Percentiles rank a stretch among this genome's conserved stretches.
Conservation (phyloP, 345 rosid species). For the Lenwebbia sp. region DNA sequence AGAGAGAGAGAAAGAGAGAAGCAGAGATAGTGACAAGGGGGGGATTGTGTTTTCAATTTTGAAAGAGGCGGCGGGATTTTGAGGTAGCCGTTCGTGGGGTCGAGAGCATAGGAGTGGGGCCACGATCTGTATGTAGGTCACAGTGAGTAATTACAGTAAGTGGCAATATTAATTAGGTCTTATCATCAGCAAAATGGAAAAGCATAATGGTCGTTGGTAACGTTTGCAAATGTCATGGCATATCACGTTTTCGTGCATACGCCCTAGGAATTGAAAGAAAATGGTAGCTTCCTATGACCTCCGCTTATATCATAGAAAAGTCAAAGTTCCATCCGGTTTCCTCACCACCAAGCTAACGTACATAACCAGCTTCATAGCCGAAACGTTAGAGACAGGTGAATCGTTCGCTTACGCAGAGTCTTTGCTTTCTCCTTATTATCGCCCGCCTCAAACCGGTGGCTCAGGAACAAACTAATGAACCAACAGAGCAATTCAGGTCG, state of each 20-base stretch:
- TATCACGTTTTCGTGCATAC: neutral
- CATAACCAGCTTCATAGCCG: rapidly evolving
- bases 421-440: neutral
- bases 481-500: neutral
- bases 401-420: neutral
- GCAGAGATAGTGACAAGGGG: neutral
- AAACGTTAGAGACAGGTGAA: neutral
- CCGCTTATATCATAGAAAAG: rapidly evolving
- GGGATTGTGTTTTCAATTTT: neutral
- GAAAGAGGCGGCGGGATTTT: neutral
- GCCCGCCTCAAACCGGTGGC: neutral
- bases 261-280: neutral
- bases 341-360: neutral
- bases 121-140: neutral
- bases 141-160: neutral
- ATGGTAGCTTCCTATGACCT: neutral
- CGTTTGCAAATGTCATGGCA: neutral
- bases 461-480: neutral
- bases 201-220: neutral
- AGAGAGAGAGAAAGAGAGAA: neutral
- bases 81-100: neutral
- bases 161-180: too few relatives aligned
- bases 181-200: neutral
- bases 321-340: neutral
- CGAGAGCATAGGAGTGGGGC: neutral